Percentiles rank a stretch among this genome's conserved stretches.
These are phyloP conservation scores for Paecilomyces niveus DNA, from an alignment of 2,329 filamentous ascomycete genomes.

Conservation along the genomic window DNA sequence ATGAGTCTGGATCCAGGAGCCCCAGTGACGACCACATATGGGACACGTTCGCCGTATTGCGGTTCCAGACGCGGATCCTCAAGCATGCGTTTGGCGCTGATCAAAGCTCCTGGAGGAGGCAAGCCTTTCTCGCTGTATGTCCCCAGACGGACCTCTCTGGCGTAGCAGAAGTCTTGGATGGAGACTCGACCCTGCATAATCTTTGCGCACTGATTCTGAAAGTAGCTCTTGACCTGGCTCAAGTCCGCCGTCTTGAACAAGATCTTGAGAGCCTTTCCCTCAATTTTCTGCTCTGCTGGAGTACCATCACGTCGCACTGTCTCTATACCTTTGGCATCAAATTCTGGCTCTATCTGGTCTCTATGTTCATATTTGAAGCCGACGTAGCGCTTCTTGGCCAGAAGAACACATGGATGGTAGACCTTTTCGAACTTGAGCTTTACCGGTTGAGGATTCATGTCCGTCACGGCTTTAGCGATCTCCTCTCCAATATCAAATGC, in stretches of 20 bases:
- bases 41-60: slow-evolving; percentile 90
- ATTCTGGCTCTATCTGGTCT: slow-evolving; percentile 71
- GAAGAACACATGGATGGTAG: slow-evolving; percentile 86
- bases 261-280: slow-evolving; percentile 82
- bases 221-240: slow-evolving; percentile 80
- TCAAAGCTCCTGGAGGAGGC: slow-evolving; percentile 78
- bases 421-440: slow-evolving; percentile 99
- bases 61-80: slow-evolving; percentile 80
- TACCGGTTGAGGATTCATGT: slow-evolving; percentile 81
- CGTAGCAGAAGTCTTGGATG: slow-evolving; percentile 94
- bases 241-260: slow-evolving; percentile 87
- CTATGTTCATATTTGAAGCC: slow-evolving; percentile 91
- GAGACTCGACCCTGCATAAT: slow-evolving; percentile 85
- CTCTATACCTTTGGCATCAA: slow-evolving; percentile 97
- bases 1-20: slow-evolving; percentile 77
- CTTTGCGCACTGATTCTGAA: slow-evolving; percentile 82
- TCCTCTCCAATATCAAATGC: slow-evolving; percentile 91
- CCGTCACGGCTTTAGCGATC: slow-evolving; percentile 79
- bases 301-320: slow-evolving; percentile 93
- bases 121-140: slow-evolving; percentile 76
- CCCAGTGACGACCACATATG: slow-evolving; percentile 87
- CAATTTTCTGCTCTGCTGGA: slow-evolving; percentile 91
- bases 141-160: slow-evolving; percentile 82
- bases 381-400: slow-evolving; percentile 97
- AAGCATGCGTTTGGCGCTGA: slow-evolving; percentile 80